Evolutionary conservation across 2,329 filamentous ascomycete species (phyloP).

Genomic region (Aspergillus sp.): DNA sequence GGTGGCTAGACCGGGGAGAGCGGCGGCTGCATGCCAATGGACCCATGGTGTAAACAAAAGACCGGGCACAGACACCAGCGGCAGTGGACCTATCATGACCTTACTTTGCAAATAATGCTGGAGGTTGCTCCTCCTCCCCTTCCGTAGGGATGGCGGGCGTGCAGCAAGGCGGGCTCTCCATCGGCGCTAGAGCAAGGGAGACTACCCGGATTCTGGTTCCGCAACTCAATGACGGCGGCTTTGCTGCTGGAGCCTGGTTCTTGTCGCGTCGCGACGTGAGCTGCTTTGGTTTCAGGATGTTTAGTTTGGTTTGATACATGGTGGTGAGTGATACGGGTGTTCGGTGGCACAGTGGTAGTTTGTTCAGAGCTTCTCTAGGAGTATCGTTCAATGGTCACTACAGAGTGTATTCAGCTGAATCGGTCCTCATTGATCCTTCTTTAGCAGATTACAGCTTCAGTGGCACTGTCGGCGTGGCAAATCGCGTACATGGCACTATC

Average conservation of each 20-base stretch:
- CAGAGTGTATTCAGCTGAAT: too few species aligned
- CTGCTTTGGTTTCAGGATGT: background rate
- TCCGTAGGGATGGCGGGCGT: constrained; percentile 34
- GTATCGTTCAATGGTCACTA: too few species aligned
- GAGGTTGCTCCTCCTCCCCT: constrained; percentile 27
- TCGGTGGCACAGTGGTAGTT: too few species aligned
- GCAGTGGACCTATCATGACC: constrained; percentile 33
- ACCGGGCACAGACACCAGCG: constrained; percentile 29
- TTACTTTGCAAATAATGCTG: constrained; percentile 22
- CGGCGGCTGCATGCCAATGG: constrained; percentile 37
- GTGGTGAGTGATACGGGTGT: background rate
- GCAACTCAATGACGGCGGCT: constrained; percentile 8
- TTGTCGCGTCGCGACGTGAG: background rate
- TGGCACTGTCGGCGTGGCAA: background rate
- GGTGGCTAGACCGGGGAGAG: constrained; percentile 31
- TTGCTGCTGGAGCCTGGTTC: background rate
- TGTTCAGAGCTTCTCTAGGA: too few species aligned
- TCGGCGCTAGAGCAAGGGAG: constrained; percentile 32
- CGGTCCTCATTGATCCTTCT: too few species aligned
- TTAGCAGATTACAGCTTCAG: too few species aligned
- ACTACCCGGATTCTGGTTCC: constrained; percentile 16
- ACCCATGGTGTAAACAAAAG: constrained; percentile 37
- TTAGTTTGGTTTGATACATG: background rate
- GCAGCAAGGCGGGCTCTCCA: constrained; percentile 26
- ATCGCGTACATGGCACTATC: background rate